A percentile compares a stretch with the other conserved stretches of the same genome.
Evolutionary conservation across 2,329 filamentous ascomycete genomes (phyloP).

Genomic region (Neonectria neomacrospora): DNA sequence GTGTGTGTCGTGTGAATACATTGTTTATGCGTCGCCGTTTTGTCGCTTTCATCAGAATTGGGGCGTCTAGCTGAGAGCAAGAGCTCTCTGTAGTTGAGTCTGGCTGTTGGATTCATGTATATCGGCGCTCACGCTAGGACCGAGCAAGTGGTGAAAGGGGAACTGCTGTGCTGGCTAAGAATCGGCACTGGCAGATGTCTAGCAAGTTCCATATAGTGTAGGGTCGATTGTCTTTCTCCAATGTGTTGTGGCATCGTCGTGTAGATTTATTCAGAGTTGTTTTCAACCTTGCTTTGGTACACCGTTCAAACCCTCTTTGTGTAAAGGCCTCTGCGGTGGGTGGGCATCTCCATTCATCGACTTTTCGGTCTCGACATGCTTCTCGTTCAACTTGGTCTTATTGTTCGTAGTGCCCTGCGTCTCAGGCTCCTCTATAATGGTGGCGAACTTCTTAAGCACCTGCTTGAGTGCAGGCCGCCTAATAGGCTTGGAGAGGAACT

Average conservation of each 20-base stretch:
- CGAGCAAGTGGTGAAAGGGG: background rate
- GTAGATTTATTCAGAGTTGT: background rate
- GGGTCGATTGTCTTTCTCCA: background rate
- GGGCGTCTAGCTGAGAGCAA: background rate
- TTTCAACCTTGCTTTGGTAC: constrained; percentile 34
- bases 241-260: background rate
- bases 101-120: background rate
- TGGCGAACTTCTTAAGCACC: constrained; percentile 84
- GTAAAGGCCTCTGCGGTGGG: background rate
- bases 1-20: background rate
- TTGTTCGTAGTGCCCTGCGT: constrained; percentile 8
- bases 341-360: constrained; percentile 33
- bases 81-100: background rate
- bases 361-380: constrained; percentile 33
- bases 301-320: constrained; percentile 10
- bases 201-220: background rate
- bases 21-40: background rate
- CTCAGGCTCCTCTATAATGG: constrained; percentile 76
- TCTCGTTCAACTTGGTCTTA: constrained; percentile 19
- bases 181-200: background rate
- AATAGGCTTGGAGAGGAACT: constrained; percentile 83
- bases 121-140: too few species aligned
- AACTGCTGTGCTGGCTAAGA: background rate
- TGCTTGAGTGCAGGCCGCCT: constrained; percentile 86
- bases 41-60: background rate